Percentiles rank a stretch among this genome's conserved stretches.
Conservation (phyloP, 192 early-diverging fungal species). For the Coemansia asiatica region DNA sequence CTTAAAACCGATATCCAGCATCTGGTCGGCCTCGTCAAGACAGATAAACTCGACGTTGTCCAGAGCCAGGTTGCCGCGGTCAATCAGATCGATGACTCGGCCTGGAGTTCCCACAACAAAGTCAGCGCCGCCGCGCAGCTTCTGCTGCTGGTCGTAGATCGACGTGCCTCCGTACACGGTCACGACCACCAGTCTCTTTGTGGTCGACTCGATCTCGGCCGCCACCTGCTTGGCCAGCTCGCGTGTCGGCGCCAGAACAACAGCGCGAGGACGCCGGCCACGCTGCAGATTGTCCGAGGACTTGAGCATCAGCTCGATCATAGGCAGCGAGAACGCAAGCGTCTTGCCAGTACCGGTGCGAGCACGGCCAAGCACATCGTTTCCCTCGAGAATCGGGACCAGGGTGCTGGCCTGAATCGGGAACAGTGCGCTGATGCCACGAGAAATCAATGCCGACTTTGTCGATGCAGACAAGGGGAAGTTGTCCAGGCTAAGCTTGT, state of each 20-base stretch:
- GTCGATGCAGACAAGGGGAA: slow-evolving; percentile 70
- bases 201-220: slow-evolving; percentile 67
- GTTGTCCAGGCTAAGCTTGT: slow-evolving; percentile 60
- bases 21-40: slow-evolving; percentile 94
- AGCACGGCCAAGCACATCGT: slow-evolving; percentile 90
- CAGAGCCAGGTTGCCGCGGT: slow-evolving; percentile 71
- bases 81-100: slow-evolving; percentile 79
- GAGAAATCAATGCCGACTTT: slow-evolving; percentile 63
- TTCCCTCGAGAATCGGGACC: slow-evolving; percentile 60
- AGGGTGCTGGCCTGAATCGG: slow-evolving; percentile 93
- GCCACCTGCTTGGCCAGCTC: slow-evolving; percentile 89
- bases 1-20: slow-evolving; percentile 97
- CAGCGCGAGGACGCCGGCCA: slow-evolving; percentile 60
- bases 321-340: slow-evolving; percentile 89
- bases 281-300: slow-evolving; percentile 21
- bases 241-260: slow-evolving; percentile 88
- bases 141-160: slow-evolving; percentile 81
- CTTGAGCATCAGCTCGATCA: slow-evolving; percentile 72
- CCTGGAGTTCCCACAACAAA: slow-evolving; percentile 96
- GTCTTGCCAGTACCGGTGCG: slow-evolving; percentile 99
- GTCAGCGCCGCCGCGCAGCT: slow-evolving; percentile 77
- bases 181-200: slow-evolving; percentile 61
- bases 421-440: slow-evolving; percentile 83
- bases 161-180: slow-evolving; percentile 90
- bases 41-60: slow-evolving; percentile 71